Percentiles rank a stretch among this genome's conserved stretches.
phyloP scores from a whole-genome alignment of 352 stramenopile species.

The Phytophthora boehmeriae region DNA sequence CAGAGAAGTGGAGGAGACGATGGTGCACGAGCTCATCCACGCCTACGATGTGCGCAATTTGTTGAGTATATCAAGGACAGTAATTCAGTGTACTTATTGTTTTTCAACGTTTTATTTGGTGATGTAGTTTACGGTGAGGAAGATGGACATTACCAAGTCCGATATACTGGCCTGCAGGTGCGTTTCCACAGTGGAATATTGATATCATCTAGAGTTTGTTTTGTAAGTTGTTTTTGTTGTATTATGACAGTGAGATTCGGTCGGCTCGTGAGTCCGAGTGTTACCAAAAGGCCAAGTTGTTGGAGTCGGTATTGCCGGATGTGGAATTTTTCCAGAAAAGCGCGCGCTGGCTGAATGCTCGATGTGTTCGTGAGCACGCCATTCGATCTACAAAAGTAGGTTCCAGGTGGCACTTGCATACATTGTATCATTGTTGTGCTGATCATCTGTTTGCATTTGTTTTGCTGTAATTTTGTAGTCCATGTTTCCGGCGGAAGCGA shows the following conservation, averaged over 20 bases:
- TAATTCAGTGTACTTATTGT: neutral
- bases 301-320: slow-evolving; percentile 60
- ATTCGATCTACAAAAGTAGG: slow-evolving; percentile 72
- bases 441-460: slow-evolving; percentile 2
- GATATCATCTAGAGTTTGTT: neutral
- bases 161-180: slow-evolving; percentile 82
- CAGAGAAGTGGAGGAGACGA: slow-evolving; percentile 79
- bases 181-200: neutral
- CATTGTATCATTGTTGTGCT: slow-evolving; percentile 1
- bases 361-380: slow-evolving; percentile 78
- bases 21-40: slow-evolving; percentile 88
- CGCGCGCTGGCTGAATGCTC: slow-evolving; percentile 59
- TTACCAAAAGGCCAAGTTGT: slow-evolving; percentile 74
- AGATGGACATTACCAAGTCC: slow-evolving; percentile 88
- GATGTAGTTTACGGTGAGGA: slow-evolving; percentile 75
- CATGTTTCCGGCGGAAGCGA: slow-evolving; percentile 76
- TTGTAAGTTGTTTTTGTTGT: slow-evolving; percentile 2
- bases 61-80: neutral
- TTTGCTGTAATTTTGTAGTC: slow-evolving; percentile 44
- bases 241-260: slow-evolving; percentile 66
- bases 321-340: slow-evolving; percentile 72
- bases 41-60: slow-evolving; percentile 70
- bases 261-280: slow-evolving; percentile 85
- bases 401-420: neutral
- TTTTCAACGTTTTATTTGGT: neutral